Evolutionary conservation across 352 stramenopile genomes (phyloP), one percentile per base, ranked within the genome.

Genomic region (Globisporangium parvum): DNA sequence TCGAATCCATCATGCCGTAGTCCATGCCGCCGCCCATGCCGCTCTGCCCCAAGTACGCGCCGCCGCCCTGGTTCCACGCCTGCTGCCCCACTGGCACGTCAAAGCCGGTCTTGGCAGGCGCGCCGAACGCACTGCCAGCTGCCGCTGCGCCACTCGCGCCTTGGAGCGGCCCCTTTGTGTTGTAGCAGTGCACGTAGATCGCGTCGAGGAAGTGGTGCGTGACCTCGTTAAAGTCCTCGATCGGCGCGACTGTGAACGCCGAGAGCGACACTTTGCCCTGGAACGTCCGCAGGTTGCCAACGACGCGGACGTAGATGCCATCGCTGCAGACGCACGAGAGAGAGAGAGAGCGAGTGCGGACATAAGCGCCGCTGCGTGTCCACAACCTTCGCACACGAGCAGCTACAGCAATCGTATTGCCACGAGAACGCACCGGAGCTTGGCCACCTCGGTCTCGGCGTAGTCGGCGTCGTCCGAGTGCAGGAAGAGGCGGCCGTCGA

Each of bases 131-230:
- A 40, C 40, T 53, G 39, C 23, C 45, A 28, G 39, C 47, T 14
- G 46, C 53, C 21, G 70, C 55, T 23, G 65, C 63, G 6, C 58
- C 62, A 33, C 59, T 64, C 18, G 64, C 64, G 23, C 59, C 45
- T 31, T 85, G 56, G 33, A 87, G 47, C 35, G 70, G 61, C 0
- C 79, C 84, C 60, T 86, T 86, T 20, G 80, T 90, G 57, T 87
- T 75, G 63, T 88, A 91, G 67, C 97, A 92, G 59, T 93, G 88
- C 14, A 84, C 79, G 62, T 97, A 93, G n/a, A 97, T 91, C 23
- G 92, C 80, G 59, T 98, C 89, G 50, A 98, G 71, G 41, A 98
- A 86, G 65, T 99, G 96, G 79, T 98, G 85, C 21, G 96, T 98
- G n/a, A 99, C 46, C 67, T 98, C 85, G 73, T 99, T 98, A 26